Conservation (phyloP, 2,329 filamentous ascomycete species). For the Emmonsiellopsis sp. region DNA sequence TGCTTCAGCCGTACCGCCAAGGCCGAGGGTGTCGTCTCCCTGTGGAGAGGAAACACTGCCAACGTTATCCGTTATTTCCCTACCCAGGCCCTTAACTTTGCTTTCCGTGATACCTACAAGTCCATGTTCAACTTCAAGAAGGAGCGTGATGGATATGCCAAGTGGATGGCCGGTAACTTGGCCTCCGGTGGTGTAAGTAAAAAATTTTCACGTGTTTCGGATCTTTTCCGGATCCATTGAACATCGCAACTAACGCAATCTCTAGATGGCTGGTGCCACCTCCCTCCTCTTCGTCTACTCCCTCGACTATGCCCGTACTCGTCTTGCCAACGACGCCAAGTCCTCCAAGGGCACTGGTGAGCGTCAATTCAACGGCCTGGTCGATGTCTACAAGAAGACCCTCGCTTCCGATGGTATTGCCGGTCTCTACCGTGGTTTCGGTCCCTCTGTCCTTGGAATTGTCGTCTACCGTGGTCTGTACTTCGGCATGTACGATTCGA, state of each 20-base stretch:
- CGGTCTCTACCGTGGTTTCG: constrained; percentile 99
- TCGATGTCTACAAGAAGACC: constrained; percentile 99
- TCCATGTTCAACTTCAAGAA: constrained; percentile 99
- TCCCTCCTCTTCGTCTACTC: constrained; percentile 99
- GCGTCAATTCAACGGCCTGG: constrained; percentile 99
- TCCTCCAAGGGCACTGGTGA: constrained; percentile 88
- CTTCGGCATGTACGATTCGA: constrained; percentile 99
- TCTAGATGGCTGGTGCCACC: constrained; percentile 90
- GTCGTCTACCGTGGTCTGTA: constrained; percentile 99
- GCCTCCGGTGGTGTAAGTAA: constrained; percentile 95
- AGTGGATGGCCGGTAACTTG: constrained; percentile 99
- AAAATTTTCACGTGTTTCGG: neutral
- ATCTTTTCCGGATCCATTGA: neutral
- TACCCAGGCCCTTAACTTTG: constrained; percentile 99
- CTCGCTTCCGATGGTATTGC: constrained; percentile 96
- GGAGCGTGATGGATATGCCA: constrained; percentile 93
- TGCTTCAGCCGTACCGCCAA: constrained; percentile 90
- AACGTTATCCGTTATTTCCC: constrained; percentile 99
- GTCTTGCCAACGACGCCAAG: constrained; percentile 99
- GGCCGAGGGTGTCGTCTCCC: constrained; percentile 84
- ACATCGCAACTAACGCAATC: neutral
- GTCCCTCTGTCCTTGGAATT: constrained; percentile 98
- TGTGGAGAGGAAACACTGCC: constrained; percentile 99
- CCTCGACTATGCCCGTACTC: constrained; percentile 99
- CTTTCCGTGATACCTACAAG: constrained; percentile 99